Conservation (phyloP, 1,284 basidiomycete species). For the Cutaneotrichosporon cyanovorans region DNA sequence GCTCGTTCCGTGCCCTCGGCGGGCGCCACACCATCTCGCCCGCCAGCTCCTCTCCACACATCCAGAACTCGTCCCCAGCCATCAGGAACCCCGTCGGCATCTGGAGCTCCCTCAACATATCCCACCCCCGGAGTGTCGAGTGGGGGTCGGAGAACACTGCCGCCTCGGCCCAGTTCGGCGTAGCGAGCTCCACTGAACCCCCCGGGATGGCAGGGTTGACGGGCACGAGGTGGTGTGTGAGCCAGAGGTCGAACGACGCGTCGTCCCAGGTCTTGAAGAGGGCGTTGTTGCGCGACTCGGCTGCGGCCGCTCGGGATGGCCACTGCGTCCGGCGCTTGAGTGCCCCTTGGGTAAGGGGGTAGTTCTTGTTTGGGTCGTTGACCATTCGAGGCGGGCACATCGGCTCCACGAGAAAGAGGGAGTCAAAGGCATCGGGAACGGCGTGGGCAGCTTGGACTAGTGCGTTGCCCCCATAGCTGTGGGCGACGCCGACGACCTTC, state of each 20-base stretch:
- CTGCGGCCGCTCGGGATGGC: conserved; percentile 42
- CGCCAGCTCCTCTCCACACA: conserved; percentile 20
- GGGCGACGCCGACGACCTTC: conserved; percentile 57
- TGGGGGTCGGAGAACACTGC: conserved; percentile 28
- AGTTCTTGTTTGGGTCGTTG: conserved; percentile 15
- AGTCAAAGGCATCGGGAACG: conserved; percentile 61
- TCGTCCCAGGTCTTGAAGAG: conserved; percentile 49
- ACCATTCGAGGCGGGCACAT: conserved; percentile 17
- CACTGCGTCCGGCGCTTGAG: conserved; percentile 59
- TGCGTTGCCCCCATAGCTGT: conserved; percentile 71
- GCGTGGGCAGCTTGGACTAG: conserved; percentile 56
- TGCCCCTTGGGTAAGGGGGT: conserved; percentile 46
- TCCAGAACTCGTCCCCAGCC: conserved; percentile 22
- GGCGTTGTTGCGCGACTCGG: conserved; percentile 55
- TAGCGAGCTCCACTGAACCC: conserved; percentile 24
- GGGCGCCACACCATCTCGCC: conserved; percentile 32
- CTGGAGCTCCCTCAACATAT: conserved; percentile 22
- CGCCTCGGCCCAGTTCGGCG: conserved; percentile 32
- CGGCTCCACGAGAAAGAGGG: conserved; percentile 72
- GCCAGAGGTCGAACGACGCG: conserved; percentile 58
- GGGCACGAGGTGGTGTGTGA: conserved; percentile 56
- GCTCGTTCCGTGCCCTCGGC: conserved; percentile 23
- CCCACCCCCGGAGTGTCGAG: conserved; percentile 27
- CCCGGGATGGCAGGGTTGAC: neutral
- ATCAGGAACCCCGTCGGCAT: conserved; percentile 32